Conservation (phyloP, 1,284 basidiomycete species). For the Jaminaea rosea region DNA sequence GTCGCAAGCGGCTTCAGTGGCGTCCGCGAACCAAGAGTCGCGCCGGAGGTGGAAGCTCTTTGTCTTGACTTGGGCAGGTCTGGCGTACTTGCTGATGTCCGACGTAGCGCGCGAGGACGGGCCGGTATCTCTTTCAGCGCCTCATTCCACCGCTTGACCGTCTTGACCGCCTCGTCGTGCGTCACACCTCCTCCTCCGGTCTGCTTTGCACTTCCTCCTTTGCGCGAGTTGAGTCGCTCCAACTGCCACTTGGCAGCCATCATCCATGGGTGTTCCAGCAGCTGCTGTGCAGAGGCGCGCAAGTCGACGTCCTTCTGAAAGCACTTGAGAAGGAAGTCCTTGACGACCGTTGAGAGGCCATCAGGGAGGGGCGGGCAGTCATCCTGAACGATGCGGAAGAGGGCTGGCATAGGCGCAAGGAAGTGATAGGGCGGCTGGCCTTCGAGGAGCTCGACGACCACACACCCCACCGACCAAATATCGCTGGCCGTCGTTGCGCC, state of each 20-base stretch:
- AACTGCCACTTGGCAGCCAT: conserved; percentile 69
- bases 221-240: conserved; percentile 47
- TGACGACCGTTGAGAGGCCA: conserved; percentile 78
- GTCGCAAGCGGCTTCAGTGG: no score
- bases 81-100: not conserved
- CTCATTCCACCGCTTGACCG: conserved; percentile 97
- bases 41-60: no score
- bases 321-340: conserved; percentile 91
- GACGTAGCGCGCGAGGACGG: conserved; percentile 40
- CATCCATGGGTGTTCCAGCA: conserved; percentile 94
- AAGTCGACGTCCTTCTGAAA: conserved; percentile 96
- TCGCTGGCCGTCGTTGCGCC: conserved; percentile 94
- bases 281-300: conserved; percentile 83
- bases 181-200: conserved; percentile 13
- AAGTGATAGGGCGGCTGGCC: conserved; percentile 93
- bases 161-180: conserved; percentile 84
- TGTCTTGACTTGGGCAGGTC: no score
- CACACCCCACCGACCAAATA: conserved; percentile 91
- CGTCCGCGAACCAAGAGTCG: no score
- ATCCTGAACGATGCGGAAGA: conserved; percentile 95
- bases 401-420: conserved; percentile 91
- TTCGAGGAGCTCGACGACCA: conserved; percentile 90
- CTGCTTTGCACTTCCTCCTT: conserved; percentile 50
- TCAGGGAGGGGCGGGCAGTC: conserved; percentile 92
- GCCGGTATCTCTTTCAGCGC: conserved; percentile 85